Evolutionary conservation across 257 asterid species (phyloP).

Genomic region (Leptodermis oblonga): DNA sequence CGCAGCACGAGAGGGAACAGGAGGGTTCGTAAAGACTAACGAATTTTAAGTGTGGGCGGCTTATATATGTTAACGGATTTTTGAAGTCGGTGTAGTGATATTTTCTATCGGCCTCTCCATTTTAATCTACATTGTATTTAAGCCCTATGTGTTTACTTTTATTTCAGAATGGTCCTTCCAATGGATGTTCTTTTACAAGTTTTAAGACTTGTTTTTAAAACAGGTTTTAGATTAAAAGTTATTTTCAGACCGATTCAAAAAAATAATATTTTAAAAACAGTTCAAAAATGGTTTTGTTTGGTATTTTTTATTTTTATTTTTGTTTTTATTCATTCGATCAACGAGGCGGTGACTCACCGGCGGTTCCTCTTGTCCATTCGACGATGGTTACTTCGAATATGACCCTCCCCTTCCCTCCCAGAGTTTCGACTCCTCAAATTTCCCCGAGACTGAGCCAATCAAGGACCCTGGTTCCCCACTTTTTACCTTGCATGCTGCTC

Average conservation of each 20-base stretch:
- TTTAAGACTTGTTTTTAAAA: no score
- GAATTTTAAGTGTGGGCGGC: conserved; percentile 1
- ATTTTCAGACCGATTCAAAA: no score
- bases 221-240: no score
- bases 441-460: conserved; percentile 25
- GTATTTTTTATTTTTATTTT: no score
- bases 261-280: no score
- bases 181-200: no score
- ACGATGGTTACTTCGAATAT: conserved; percentile 36
- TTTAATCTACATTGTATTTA: no score
- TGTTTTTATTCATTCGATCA: conserved; percentile 45
- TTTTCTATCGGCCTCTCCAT: no score
- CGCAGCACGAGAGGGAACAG: not conserved
- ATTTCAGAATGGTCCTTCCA: no score
- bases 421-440: conserved; percentile 36
- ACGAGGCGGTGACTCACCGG: conserved; percentile 31
- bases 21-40: not conserved
- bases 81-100: no score
- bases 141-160: no score
- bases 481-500: conserved; percentile 16
- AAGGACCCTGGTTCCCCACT: conserved; percentile 36
- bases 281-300: no score
- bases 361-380: conserved; percentile 30
- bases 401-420: conserved; percentile 11
- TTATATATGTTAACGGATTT: not conserved